These are phyloP conservation scores for Pseudozyma sp. DNA, from an alignment of 1,284 basidiomycete species.

Conservation along the genomic window DNA sequence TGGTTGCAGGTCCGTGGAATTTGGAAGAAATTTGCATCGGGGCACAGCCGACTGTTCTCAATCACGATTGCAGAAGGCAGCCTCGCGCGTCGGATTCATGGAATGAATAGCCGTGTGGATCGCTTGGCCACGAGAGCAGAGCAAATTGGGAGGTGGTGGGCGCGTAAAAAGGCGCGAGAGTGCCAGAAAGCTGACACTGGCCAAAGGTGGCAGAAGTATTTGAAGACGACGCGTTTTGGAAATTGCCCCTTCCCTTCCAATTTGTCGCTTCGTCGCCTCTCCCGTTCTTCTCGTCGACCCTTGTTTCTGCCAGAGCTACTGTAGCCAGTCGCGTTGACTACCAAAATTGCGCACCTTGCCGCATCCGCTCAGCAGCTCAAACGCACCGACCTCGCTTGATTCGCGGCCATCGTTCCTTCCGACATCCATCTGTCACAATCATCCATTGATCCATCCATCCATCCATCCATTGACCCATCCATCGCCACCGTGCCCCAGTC, in stretches of 20 bases:
- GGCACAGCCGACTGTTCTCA: background rate
- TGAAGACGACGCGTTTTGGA: slow-evolving; percentile 39
- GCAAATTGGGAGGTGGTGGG: background rate
- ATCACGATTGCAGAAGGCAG: background rate
- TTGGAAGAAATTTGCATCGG: slow-evolving; percentile 5
- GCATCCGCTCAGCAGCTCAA: background rate
- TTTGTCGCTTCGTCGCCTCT: slow-evolving; percentile 17
- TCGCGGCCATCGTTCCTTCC: background rate
- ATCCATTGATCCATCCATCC: slow-evolving; percentile 11
- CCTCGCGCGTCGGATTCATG: background rate
- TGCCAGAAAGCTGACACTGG: background rate
- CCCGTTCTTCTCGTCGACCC: background rate
- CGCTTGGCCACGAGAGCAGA: background rate
- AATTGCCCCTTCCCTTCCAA: slow-evolving; percentile 29
- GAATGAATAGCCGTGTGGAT: too few relatives aligned
- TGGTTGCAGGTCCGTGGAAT: background rate
- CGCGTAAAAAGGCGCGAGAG: slow-evolving; percentile 2
- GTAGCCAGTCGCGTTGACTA: slow-evolving; percentile 26
- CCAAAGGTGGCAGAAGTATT: slow-evolving; percentile 21
- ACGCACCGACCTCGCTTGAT: background rate
- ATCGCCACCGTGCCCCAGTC: background rate
- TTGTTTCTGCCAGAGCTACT: too few relatives aligned
- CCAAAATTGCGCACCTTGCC: background rate
- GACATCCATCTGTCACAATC: background rate
- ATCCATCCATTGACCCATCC: slow-evolving; percentile 14